A percentile compares a stretch with the other conserved stretches of the same genome.
Conservation (phyloP, 371 early-diverging fungal genomes). For the Mucor sp. region DNA sequence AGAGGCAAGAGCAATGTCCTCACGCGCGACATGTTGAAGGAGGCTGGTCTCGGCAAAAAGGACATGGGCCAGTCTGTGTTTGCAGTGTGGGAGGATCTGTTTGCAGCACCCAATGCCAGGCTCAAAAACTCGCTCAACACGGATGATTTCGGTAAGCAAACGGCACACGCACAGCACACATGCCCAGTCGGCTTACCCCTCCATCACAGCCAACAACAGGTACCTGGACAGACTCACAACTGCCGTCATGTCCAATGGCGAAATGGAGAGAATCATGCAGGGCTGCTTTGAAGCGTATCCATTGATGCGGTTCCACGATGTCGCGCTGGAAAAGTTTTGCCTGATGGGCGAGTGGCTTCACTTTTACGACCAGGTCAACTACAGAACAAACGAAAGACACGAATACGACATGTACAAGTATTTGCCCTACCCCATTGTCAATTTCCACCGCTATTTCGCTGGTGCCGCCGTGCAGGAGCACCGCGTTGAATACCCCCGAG, state of each 20-base stretch:
- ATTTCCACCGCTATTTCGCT: conserved; percentile 85
- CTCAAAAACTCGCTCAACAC: conserved; percentile 13
- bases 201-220: conserved; percentile 27
- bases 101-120: conserved; percentile 49
- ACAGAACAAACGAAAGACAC: conserved; percentile 44
- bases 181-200: not conserved
- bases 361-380: conserved; percentile 79
- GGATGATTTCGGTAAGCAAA: conserved; percentile 17
- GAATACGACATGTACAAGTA: conserved; percentile 65
- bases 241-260: conserved; percentile 69
- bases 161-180: not conserved
- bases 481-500: conserved; percentile 80
- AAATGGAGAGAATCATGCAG: conserved; percentile 83
- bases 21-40: conserved; percentile 59
- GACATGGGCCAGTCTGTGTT: conserved; percentile 81
- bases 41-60: conserved; percentile 72
- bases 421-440: conserved; percentile 71
- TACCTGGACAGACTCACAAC: conserved; percentile 55
- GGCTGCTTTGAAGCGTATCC: conserved; percentile 94
- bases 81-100: conserved; percentile 80
- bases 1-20: conserved; percentile 43
- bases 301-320: conserved; percentile 75
- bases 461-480: conserved; percentile 61
- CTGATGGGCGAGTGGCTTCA: conserved; percentile 76
- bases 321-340: conserved; percentile 65